Conservation (phyloP, 176 grass and related monocot species). For the Rhynchospora tenuis region DNA sequence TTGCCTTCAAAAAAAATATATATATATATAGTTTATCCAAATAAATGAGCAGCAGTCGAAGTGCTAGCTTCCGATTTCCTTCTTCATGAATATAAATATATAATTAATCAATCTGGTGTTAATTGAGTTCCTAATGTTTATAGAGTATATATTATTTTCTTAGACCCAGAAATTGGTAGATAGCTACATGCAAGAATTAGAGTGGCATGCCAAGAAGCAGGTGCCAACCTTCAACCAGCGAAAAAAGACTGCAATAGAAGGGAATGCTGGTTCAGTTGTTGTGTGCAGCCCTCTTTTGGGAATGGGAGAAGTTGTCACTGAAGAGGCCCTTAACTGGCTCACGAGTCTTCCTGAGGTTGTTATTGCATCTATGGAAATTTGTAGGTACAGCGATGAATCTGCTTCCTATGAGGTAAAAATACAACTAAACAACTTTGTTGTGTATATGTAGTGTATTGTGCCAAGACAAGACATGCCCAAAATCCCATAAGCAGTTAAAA, state of each 20-base stretch:
- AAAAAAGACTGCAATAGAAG: constrained; percentile 7
- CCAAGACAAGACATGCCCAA: no score
- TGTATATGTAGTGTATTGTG: no score
- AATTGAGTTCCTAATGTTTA: no score
- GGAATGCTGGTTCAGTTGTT: not conserved
- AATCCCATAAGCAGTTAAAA: no score
- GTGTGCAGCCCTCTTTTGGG: constrained; percentile 29
- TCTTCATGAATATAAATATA: no score
- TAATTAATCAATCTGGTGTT: no score
- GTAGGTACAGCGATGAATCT: constrained; percentile 33
- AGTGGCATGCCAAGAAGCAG: constrained; percentile 25
- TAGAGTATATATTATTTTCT: not conserved
- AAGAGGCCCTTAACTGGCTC: constrained; percentile 35
- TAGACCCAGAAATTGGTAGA: constrained; percentile 24
- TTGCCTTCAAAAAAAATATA: no score
- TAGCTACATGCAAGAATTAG: constrained; percentile 35
- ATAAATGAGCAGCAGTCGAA: no score
- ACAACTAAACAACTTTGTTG: not conserved
- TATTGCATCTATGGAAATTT: constrained; percentile 15
- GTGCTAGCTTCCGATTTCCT: no score
- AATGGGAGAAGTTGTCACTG: constrained; percentile 24
- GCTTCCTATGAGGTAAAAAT: constrained; percentile 22
- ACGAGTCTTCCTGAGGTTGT: constrained; percentile 7
- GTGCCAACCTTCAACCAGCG: constrained; percentile 31
- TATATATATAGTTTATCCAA: no score